Percentiles rank a stretch among this genome's conserved stretches.
These are phyloP conservation scores for Casaregolazyma suthepensis DNA, from an alignment of 1,139 yeast genomes.

Conservation along the genomic window DNA sequence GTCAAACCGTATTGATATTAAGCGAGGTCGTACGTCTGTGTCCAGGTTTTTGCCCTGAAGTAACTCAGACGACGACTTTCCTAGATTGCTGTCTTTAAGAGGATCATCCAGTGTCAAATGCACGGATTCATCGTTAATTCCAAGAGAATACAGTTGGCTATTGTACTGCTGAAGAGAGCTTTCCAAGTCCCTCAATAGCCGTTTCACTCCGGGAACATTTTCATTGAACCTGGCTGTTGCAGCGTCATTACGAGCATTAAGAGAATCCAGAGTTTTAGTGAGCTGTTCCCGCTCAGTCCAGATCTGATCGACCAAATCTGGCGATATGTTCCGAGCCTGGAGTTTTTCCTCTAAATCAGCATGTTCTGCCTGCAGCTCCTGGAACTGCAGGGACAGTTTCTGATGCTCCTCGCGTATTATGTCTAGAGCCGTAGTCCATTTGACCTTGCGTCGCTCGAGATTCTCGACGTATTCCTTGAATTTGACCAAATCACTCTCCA, in stretches of 20 bases:
- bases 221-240: slow-evolving; percentile 36
- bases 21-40: slow-evolving; percentile 33
- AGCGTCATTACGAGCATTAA: slow-evolving; percentile 41
- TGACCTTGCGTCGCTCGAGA: slow-evolving; percentile 56
- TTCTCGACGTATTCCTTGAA: slow-evolving; percentile 65
- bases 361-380: slow-evolving; percentile 42
- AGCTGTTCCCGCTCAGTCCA: slow-evolving; percentile 56
- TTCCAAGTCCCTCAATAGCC: slow-evolving; percentile 46
- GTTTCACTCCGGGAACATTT: slow-evolving; percentile 45
- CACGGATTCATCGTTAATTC: slow-evolving; percentile 29
- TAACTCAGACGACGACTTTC: slow-evolving; percentile 39
- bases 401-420: slow-evolving; percentile 52
- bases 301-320: slow-evolving; percentile 56
- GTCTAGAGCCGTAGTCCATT: slow-evolving; percentile 56
- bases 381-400: slow-evolving; percentile 42
- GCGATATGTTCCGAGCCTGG: slow-evolving; percentile 50
- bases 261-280: slow-evolving; percentile 49
- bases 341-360: slow-evolving; percentile 44
- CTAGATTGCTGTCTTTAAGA: slow-evolving; percentile 35
- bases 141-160: slow-evolving; percentile 45
- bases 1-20: slow-evolving; percentile 44
- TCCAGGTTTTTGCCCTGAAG: slow-evolving; percentile 35
- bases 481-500: slow-evolving; percentile 66
- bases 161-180: slow-evolving; percentile 52
- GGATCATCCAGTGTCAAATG: slow-evolving; percentile 32